A percentile compares a stretch with the other conserved stretches of the same genome.
These are phyloP conservation scores for Astrothelium subdiscretum DNA, from an alignment of 495 filamentous ascomycete species.

Conservation along the genomic window DNA sequence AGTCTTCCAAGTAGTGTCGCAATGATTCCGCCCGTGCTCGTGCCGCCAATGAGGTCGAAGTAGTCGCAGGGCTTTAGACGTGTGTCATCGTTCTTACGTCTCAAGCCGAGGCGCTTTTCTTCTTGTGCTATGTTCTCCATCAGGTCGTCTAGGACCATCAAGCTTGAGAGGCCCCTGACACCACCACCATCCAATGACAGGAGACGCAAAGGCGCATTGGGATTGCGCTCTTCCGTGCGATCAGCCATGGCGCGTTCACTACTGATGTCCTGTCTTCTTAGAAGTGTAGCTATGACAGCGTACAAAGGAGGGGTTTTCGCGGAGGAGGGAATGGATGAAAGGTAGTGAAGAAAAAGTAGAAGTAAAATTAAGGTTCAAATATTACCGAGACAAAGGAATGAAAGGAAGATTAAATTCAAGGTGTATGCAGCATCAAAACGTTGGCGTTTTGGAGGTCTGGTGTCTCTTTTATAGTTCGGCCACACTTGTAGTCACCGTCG, in stretches of 20 bases:
- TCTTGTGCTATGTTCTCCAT: slow-evolving; percentile 6
- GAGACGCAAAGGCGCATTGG: slow-evolving; percentile 1
- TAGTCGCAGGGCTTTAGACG: slow-evolving; percentile 9
- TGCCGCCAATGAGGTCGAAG: slow-evolving; percentile 15
- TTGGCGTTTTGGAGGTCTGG: too few relatives aligned
- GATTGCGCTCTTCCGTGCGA: not conserved
- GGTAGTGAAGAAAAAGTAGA: not conserved
- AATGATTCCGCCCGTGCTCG: slow-evolving; percentile 13
- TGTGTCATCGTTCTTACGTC: not conserved
- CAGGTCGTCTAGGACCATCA: slow-evolving; percentile 9
- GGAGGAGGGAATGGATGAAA: not conserved
- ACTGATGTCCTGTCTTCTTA: not conserved
- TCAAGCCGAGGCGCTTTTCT: not conserved
- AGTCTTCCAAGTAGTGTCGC: slow-evolving; percentile 8
- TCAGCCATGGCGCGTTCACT: not conserved
- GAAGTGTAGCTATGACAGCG: not conserved
- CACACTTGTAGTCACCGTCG: not conserved
- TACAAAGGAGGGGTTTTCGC: not conserved
- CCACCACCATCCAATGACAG: slow-evolving; percentile 14
- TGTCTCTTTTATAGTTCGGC: not conserved
- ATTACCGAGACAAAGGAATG: not conserved
- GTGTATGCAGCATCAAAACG: too few relatives aligned
- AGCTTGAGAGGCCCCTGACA: slow-evolving; percentile 9
- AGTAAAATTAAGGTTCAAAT: not conserved
- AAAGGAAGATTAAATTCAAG: not conserved